Evolutionary conservation across 352 stramenopile genomes (phyloP).

Genomic region (Globisporangium iwayamae): DNA sequence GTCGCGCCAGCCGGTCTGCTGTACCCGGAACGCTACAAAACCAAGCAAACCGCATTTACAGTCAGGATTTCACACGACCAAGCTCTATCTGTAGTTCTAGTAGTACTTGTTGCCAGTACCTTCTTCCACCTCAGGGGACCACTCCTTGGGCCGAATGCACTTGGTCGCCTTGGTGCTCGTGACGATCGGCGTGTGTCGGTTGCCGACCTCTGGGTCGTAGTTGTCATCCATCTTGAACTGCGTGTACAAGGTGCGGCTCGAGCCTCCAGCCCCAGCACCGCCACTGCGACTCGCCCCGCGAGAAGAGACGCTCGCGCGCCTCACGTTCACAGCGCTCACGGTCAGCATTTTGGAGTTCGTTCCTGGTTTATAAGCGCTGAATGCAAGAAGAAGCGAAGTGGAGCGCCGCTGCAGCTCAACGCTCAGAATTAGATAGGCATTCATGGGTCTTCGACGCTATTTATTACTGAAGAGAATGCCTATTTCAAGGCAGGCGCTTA

Average conservation of each 20-base stretch:
- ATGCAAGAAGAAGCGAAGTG: background rate
- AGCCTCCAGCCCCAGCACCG: background rate
- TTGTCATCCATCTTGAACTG: constrained; percentile 62
- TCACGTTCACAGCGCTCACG: constrained; percentile 29
- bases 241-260: constrained; percentile 19
- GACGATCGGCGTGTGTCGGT: constrained; percentile 31
- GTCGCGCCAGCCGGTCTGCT: constrained; percentile 70
- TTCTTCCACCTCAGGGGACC: constrained; percentile 65
- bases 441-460: background rate
- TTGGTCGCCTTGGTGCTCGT: constrained; percentile 51
- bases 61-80: background rate
- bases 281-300: constrained; percentile 23
- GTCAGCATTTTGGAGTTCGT: constrained; percentile 21
- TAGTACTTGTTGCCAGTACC: constrained; percentile 16
- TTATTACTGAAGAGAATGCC: background rate
- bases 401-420: background rate
- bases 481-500: background rate
- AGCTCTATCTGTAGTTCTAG: background rate
- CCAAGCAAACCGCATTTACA: background rate
- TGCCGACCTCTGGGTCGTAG: constrained; percentile 25
- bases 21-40: constrained; percentile 53
- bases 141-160: constrained; percentile 68
- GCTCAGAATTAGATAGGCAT: background rate
- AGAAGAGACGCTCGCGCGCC: constrained; percentile 35
- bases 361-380: background rate